Evolutionary conservation across 495 filamentous ascomycete genomes (phyloP), one percentile per base, ranked within the genome.

Genomic region (Thozetella sp.): DNA sequence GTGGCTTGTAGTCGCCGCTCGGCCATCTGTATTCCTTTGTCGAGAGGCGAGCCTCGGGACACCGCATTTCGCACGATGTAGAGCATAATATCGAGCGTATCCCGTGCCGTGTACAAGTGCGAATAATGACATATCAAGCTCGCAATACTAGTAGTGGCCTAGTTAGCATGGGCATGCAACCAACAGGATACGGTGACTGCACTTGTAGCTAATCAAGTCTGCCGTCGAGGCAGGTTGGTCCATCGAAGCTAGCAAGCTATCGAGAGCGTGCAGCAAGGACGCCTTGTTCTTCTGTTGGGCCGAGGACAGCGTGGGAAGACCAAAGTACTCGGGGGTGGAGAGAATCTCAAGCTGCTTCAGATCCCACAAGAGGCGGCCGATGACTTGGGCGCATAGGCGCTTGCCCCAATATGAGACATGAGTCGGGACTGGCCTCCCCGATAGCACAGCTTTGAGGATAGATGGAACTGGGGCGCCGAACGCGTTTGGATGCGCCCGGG

Each of bases 321-420:
- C 53, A 30, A 55, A 55, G 22, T 55, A 22, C 25, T 55, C 22
- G 6, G 25, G 53, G 23, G 20, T 55, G 24, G 22, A 23, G 26
- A 55, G 23, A 6, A 55, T 65, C 40, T 72, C 69, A 19, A 72
- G 53, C 37, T 72, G 69, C 46, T 69, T 72, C 27, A 72, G 68
- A 59, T 72, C 69, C 69, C 69, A 72, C 27, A 72, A 62, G 51
- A 72, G 61, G 34, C 69, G 57, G 10, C 69, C 69, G 54, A 72
- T 67, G 4, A 70, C 69, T 23, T 71, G 66, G 25, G 69, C 63
- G 20, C 69, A 72, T 24, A 72, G 43, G 12, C 69, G 56, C 25
- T 68, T 69, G 1, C 68, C 67, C 69, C 69, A 72, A 40, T 59
- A 68, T 3, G 68, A 66, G 3, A 72, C 55, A 13, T 23, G 59